Base-by-base conservation (phyloP, 192 early-diverging fungal genomes). In the Rhizophlyctis rosea region DNA sequence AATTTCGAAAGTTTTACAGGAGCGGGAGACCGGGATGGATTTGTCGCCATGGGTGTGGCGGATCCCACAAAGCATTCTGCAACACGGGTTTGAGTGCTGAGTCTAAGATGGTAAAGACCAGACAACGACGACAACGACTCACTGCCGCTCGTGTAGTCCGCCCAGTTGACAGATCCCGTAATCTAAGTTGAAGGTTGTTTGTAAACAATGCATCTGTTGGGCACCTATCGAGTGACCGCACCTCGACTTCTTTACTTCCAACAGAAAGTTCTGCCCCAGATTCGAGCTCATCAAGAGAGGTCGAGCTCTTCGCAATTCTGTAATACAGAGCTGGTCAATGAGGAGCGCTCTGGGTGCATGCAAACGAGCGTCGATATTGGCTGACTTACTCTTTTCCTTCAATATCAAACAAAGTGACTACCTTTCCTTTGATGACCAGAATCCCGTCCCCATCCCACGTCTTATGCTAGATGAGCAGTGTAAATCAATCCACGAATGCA, bases 361-460 rank as follows among this genome's bases (percentile, higher is more conserved):
- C 9, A 50, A 24, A 36, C 44, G 29, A 5, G 35, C 2, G 9
- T 3, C 5, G 5, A 21, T 14, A 54, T 21, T 67, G 4, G 30
- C 32, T 16, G 29, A 44, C 3, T 4, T 65, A 66, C 64, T 34
- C 55, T 50, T 67, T 72, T 27, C 62, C 71, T 55, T 68, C 62
- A 9, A 24, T 35, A 36, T 70, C 59, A 0, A 29, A 35, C 27
- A 69, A 29, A 14, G 25, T 29, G 16, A 32, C 36, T 14, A 25
- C 48, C 24, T 35, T 53, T 23, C 23, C 21, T 18, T 57, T 48
- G 18, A 65, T 48, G 2, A 65, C 44, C 44, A 73, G 34, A 23
- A 68, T 57, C 24, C 72, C 72, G 57, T 75, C 73, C 23, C 39
- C 28, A 28, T 75, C 73, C 73, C 73, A 75, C 14, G 68, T 71